Percentiles rank a stretch among this genome's conserved stretches.
Conservation (phyloP, 371 early-diverging fungal species). For the Coemansia sp. region DNA sequence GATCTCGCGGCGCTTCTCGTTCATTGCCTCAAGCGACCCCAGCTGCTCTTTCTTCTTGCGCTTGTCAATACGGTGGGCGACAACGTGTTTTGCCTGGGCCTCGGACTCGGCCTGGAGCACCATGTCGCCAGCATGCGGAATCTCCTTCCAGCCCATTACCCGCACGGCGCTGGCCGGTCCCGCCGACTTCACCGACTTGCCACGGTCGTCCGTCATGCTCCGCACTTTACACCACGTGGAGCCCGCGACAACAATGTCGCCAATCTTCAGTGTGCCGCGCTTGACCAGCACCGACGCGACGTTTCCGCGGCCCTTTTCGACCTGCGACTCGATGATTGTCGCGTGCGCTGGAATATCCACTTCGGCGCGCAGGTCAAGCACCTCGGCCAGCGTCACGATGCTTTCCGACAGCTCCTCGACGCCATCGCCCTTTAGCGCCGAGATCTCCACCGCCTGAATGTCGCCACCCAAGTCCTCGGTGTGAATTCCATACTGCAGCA, state of each 20-base stretch:
- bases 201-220: slow-evolving; percentile 76
- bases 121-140: slow-evolving; percentile 89
- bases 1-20: slow-evolving; percentile 66
- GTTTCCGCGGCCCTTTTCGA: slow-evolving; percentile 81
- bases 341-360: slow-evolving; percentile 73
- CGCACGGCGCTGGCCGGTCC: slow-evolving; percentile 86
- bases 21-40: slow-evolving; percentile 72
- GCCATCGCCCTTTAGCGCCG: slow-evolving; percentile 83
- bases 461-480: slow-evolving; percentile 96
- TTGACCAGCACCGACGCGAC: slow-evolving; percentile 86
- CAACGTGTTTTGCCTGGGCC: slow-evolving; percentile 75
- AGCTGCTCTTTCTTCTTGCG: slow-evolving; percentile 63
- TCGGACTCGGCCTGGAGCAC: slow-evolving; percentile 74
- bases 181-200: slow-evolving; percentile 71
- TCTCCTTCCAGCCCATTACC: slow-evolving; percentile 90
- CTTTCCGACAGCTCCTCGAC: slow-evolving; percentile 87
- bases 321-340: slow-evolving; percentile 83
- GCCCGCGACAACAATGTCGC: slow-evolving; percentile 80
- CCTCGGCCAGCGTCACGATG: slow-evolving; percentile 81
- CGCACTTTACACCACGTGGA: slow-evolving; percentile 88
- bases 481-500: slow-evolving; percentile 77
- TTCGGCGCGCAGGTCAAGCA: slow-evolving; percentile 84
- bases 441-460: slow-evolving; percentile 84
- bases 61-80: slow-evolving; percentile 65
- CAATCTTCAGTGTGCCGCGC: slow-evolving; percentile 79